Evolutionary conservation across 148 eudicot species (phyloP), one percentile per base, ranked within the genome.

Genomic region (Rhododendron williamsianum): DNA sequence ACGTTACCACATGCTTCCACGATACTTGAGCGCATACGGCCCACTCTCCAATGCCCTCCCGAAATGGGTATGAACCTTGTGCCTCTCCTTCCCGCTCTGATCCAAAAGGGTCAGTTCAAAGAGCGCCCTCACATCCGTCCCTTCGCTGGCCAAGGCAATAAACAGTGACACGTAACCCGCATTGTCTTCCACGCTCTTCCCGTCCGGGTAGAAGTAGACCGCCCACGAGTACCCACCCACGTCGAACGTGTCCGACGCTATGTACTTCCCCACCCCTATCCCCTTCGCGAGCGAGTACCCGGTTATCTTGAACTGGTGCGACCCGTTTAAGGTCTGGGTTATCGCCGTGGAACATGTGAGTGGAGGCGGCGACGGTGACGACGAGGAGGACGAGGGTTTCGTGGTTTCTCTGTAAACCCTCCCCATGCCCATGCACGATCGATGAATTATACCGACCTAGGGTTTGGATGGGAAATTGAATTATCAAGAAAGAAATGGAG

Each of bases 141-240:
- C 90, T 38, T 90, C 88, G 56, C 91, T 90, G 1, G 91, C 90
- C 69, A 90, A 76, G 5, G 91, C 90, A 2, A 90, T 88, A 48
- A 90, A 88, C 73, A 90, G 41, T 6, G 91, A 90, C 76, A 90
- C 88, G 74, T 88, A 90, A 9, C 65, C 76, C 16, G 87, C 83
- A 73, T 88, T 88, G 51, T 90, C 91, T 73, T 89, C 91, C 0
- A 60, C 27, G 27, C 88, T 90, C 56, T 86, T 86, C 19, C 91
- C 91, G 25, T 88, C 91, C 1, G 91, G 91, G 51, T 90, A 90
- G 48, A 88, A 88, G 87, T 90, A 90, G 23, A 90, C 88, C 4
- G 88, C 91, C 91, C 91, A 90, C 13, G 36, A 69, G 35, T 88
- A 86, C 8, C 90, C 91, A 3, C 90, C 91, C 21, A 90, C 90